Evolutionary conservation across 139 green algal species (phyloP).

Genomic region (Volvox africanus): DNA sequence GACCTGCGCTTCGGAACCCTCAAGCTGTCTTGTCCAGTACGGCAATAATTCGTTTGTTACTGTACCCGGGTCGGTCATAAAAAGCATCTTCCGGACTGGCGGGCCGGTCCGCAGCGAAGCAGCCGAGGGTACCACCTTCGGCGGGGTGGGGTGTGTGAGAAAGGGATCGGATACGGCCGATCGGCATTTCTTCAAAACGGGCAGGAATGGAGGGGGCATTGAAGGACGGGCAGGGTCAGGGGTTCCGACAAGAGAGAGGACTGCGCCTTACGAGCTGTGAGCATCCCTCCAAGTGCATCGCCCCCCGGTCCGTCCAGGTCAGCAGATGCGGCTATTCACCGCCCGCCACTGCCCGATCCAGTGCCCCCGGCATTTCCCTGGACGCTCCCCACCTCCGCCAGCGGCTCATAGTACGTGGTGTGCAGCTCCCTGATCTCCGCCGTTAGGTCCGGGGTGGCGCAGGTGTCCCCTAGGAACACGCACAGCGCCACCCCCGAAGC

Average conservation of each 20-base stretch:
- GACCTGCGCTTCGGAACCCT: conserved; percentile 8
- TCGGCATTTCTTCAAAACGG: no score
- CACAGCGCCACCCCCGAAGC: conserved; percentile 57
- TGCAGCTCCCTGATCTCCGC: conserved; percentile 71
- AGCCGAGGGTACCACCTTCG: conserved; percentile 53
- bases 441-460: conserved; percentile 79
- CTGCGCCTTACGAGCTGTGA: neutral
- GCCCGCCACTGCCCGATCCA: no score
- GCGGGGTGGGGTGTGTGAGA: no score
- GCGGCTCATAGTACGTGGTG: conserved; percentile 89
- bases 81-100: conserved; percentile 89
- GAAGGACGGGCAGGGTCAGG: no score
- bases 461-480: conserved; percentile 92
- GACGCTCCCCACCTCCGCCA: conserved; percentile 49
- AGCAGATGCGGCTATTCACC: no score
- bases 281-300: neutral
- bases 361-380: no score
- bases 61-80: conserved; percentile 72
- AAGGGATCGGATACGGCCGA: no score
- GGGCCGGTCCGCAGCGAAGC: conserved; percentile 70
- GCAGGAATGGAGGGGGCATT: no score
- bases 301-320: no score
- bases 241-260: neutral
- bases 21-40: conserved; percentile 64
- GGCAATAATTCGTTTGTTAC: conserved; percentile 70